Conservation (phyloP, 148 eudicot genomes). For the Salicornia ramosissima region DNA sequence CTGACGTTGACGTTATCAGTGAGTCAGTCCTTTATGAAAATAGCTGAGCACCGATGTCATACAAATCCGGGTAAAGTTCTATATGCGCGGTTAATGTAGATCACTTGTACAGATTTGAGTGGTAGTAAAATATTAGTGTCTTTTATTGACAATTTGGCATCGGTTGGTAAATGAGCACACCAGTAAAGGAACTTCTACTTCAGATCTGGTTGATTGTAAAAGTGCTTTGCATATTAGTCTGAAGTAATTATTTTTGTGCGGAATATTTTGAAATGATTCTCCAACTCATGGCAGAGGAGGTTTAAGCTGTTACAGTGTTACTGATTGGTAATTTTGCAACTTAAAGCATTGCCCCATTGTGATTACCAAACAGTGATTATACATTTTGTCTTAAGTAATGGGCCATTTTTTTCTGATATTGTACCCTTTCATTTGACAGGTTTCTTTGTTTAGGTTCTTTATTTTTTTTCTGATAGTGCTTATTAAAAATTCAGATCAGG, state of each 20-base stretch:
- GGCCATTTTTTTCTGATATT: too few relatives aligned
- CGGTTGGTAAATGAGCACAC: background rate
- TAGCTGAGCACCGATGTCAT: background rate
- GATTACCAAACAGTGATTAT: too few relatives aligned
- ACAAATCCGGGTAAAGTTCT: slow-evolving; percentile 15
- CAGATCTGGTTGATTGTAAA: background rate
- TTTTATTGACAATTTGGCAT: background rate
- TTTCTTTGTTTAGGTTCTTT: too few relatives aligned
- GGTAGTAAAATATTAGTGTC: background rate
- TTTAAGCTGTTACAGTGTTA: background rate
- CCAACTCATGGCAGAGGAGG: background rate
- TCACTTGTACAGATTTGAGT: slow-evolving; percentile 8
- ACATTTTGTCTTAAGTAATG: too few relatives aligned
- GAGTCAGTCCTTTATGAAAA: background rate
- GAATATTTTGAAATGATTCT: background rate
- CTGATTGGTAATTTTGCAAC: too few relatives aligned
- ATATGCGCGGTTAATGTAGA: slow-evolving; percentile 6
- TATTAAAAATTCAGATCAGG: too few relatives aligned
- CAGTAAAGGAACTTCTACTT: background rate
- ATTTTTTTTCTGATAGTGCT: too few relatives aligned
- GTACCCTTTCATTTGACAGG: too few relatives aligned
- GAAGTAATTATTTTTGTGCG: background rate
- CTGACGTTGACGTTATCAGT: background rate
- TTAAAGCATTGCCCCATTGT: too few relatives aligned
- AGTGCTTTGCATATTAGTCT: background rate